These are phyloP conservation scores for Euphorbia pulcherrima DNA, from an alignment of 345 rosid genomes.

Conservation along the genomic window DNA sequence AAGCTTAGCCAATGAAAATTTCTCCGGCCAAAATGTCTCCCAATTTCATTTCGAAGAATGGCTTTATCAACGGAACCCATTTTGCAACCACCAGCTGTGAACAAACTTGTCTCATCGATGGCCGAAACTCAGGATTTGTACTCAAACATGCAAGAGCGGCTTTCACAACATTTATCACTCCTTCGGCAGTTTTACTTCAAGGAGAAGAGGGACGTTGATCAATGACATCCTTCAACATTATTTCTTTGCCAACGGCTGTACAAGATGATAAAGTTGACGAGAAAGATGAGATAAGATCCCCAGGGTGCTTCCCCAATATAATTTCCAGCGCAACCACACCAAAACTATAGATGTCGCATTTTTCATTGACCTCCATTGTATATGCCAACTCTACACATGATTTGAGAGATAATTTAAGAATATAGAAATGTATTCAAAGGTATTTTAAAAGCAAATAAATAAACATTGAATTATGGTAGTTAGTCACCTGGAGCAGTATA, in stretches of 20 bases:
- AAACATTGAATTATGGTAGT: too few relatives aligned
- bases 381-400: background rate
- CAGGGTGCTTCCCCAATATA: background rate
- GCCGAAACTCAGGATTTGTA: background rate
- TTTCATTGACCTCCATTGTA: background rate
- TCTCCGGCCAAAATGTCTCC: background rate
- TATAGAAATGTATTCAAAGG: too few relatives aligned
- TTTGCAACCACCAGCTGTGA: background rate
- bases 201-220: background rate
- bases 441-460: too few relatives aligned
- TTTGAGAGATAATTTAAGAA: background rate
- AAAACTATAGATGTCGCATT: background rate
- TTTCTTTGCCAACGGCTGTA: background rate
- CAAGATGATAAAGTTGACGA: background rate
- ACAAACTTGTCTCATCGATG: background rate
- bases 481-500: conserved; percentile 3
- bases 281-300: background rate
- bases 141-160: background rate
- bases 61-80: background rate
- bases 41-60: background rate
- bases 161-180: background rate
- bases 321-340: background rate
- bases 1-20: background rate
- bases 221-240: background rate
- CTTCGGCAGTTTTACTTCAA: background rate